These are phyloP conservation scores for Termitomyces sp. DNA, from an alignment of 768 basidiomycete genomes.

Conservation along the genomic window DNA sequence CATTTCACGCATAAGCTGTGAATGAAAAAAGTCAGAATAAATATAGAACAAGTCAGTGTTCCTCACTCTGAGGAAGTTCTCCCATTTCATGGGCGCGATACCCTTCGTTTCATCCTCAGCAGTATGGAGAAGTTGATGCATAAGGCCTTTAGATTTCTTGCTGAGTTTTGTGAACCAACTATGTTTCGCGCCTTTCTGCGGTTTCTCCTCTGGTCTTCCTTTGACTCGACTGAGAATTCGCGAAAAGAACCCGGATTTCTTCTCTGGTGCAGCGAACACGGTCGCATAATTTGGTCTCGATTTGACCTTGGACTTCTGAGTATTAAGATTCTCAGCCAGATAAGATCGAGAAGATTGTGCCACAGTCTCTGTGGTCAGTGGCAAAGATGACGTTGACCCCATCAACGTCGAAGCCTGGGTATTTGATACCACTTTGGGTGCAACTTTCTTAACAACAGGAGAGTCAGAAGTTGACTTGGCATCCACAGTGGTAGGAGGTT, in stretches of 20 bases:
- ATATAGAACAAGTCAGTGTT: neutral
- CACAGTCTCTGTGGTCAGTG: conserved; percentile 39
- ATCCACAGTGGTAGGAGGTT: neutral
- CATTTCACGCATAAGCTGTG: conserved; percentile 72
- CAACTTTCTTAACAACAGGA: conserved; percentile 17
- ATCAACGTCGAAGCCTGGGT: conserved; percentile 16
- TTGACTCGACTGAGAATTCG: conserved; percentile 30
- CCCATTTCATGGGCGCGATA: conserved; percentile 67
- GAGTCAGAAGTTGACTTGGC: conserved; percentile 14
- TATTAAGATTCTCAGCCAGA: conserved; percentile 41
- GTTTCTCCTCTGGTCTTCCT: conserved; percentile 32
- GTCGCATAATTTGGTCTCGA: conserved; percentile 57
- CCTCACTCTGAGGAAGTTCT: conserved; percentile 65
- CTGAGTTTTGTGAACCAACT: conserved; percentile 53
- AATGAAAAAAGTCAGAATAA: neutral
- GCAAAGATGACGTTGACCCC: conserved; percentile 26
- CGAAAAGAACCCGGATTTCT: conserved; percentile 44
- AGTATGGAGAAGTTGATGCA: conserved; percentile 63
- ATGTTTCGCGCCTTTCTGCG: conserved; percentile 39
- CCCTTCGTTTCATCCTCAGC: conserved; percentile 53
- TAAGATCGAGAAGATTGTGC: conserved; percentile 74
- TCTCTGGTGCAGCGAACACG: conserved; percentile 36
- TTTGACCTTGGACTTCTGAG: conserved; percentile 64
- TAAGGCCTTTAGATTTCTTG: conserved; percentile 52
- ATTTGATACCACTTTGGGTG: conserved; percentile 14